phyloP scores from a whole-genome alignment of 2,329 filamentous ascomycete genomes.

The Coleophoma crateriformis region DNA sequence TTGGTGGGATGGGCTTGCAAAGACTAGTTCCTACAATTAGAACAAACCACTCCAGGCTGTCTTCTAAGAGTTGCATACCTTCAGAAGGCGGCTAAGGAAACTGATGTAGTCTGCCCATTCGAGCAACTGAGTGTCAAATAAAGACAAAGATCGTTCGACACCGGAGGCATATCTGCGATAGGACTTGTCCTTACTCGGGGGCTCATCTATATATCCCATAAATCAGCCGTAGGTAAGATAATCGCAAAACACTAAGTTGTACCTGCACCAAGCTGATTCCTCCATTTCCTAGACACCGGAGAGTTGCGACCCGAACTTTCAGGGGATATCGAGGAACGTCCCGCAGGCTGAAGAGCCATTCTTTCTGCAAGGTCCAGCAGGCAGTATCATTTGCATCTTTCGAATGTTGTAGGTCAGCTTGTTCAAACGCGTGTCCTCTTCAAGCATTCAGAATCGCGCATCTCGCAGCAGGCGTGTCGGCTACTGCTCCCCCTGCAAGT shows the following conservation, averaged over 20 bases:
- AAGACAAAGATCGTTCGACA: conserved; percentile 78
- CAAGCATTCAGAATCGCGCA: background rate
- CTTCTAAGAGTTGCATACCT: conserved; percentile 47
- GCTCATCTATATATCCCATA: conserved; percentile 39
- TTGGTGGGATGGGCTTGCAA: conserved; percentile 79
- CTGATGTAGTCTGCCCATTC: conserved; percentile 99
- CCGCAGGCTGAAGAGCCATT: conserved; percentile 59
- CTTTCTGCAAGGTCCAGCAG: conserved; percentile 22
- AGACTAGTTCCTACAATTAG: conserved; percentile 46
- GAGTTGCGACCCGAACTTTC: conserved; percentile 79
- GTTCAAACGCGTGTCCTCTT: conserved; percentile 15
- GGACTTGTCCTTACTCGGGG: conserved; percentile 54
- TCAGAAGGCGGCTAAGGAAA: conserved; percentile 84
- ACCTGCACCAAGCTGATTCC: conserved; percentile 75
- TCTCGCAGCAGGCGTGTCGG: too few relatives aligned
- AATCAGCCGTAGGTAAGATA: background rate
- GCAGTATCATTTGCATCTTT: conserved; percentile 11
- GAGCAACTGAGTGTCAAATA: conserved; percentile 90
- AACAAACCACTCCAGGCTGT: conserved; percentile 20
- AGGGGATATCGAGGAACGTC: conserved; percentile 62
- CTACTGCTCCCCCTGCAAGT: background rate
- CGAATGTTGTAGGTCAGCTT: conserved; percentile 3
- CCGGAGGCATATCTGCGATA: conserved; percentile 86
- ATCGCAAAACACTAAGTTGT: conserved; percentile 18
- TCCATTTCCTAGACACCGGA: conserved; percentile 70